A percentile compares a stretch with the other conserved stretches of the same genome.
These are phyloP conservation scores for Aspergillus ellipticus DNA, from an alignment of 495 filamentous ascomycete species.

Conservation along the genomic window DNA sequence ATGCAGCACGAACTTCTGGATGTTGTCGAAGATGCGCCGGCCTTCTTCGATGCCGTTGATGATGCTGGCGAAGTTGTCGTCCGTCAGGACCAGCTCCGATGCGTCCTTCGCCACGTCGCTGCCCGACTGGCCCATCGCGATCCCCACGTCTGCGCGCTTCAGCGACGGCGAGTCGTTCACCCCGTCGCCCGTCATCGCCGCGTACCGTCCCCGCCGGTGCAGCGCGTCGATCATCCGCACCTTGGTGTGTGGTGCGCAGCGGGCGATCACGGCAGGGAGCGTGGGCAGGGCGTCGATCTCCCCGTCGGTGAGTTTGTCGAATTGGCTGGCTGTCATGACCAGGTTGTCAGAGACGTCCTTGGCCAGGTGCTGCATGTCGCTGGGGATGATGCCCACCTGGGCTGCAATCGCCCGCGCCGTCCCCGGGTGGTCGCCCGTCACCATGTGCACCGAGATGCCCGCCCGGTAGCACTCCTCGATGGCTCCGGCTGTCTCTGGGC, in stretches of 20 bases:
- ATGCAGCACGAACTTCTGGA: slow-evolving; percentile 75
- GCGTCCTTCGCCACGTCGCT: slow-evolving; percentile 87
- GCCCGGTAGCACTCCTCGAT: slow-evolving; percentile 59
- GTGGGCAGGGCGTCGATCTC: slow-evolving; percentile 64
- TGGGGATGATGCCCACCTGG: slow-evolving; percentile 65
- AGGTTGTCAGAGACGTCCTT: slow-evolving; percentile 57
- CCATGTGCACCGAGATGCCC: slow-evolving; percentile 74
- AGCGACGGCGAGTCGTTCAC: slow-evolving; percentile 84
- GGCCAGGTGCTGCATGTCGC: slow-evolving; percentile 45
- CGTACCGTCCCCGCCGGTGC: slow-evolving; percentile 61
- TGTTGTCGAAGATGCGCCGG: slow-evolving; percentile 70
- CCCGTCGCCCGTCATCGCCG: slow-evolving; percentile 87
- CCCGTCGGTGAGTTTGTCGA: slow-evolving; percentile 59
- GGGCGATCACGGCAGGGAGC: slow-evolving; percentile 66
- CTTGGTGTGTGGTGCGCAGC: slow-evolving; percentile 69
- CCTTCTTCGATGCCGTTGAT: slow-evolving; percentile 72
- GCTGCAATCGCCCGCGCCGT: slow-evolving; percentile 64
- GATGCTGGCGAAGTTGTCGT: slow-evolving; percentile 83
- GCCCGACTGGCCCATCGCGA: slow-evolving; percentile 75
- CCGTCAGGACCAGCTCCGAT: slow-evolving; percentile 73
- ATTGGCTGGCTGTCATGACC: slow-evolving; percentile 68
- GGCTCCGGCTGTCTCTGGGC: slow-evolving; percentile 48
- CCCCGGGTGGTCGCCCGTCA: slow-evolving; percentile 65
- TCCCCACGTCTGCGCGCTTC: slow-evolving; percentile 78
- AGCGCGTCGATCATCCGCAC: slow-evolving; percentile 76